Conservation (phyloP, 2,329 filamentous ascomycete species). For the Penicillium sp. region DNA sequence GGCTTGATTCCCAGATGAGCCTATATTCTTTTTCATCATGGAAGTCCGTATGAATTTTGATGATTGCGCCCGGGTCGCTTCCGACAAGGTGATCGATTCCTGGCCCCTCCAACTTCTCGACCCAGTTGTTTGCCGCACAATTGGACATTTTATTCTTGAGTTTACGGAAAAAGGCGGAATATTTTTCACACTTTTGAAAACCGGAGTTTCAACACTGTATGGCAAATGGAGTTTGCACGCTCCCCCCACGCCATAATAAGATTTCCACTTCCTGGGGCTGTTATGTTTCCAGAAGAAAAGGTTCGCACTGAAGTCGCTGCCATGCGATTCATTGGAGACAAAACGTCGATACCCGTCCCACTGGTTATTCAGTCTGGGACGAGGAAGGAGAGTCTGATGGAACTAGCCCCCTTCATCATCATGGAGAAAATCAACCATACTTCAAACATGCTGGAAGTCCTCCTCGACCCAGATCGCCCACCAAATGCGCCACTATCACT, state of each 20-base stretch:
- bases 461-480: not conserved
- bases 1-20: too few species aligned
- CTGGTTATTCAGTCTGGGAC: not conserved
- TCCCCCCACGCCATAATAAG: slow-evolving; percentile 18
- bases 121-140: too few species aligned
- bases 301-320: slow-evolving; percentile 14
- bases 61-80: too few species aligned
- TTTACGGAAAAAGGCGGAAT: too few species aligned
- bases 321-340: slow-evolving; percentile 10
- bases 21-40: too few species aligned
- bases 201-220: slow-evolving; percentile 24
- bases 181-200: not conserved
- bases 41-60: too few species aligned
- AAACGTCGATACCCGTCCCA: slow-evolving; percentile 8
- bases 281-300: slow-evolving; percentile 29
- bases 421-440: not conserved
- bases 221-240: slow-evolving; percentile 22
- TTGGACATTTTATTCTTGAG: too few species aligned
- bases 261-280: slow-evolving; percentile 19
- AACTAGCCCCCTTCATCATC: not conserved
- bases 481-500: not conserved
- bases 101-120: too few species aligned
- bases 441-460: not conserved
- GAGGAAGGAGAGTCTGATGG: slow-evolving; percentile 1
- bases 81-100: too few species aligned